Evolutionary conservation across 768 basidiomycete species (phyloP).

Genomic region (Hydnomerulius pinastri): DNA sequence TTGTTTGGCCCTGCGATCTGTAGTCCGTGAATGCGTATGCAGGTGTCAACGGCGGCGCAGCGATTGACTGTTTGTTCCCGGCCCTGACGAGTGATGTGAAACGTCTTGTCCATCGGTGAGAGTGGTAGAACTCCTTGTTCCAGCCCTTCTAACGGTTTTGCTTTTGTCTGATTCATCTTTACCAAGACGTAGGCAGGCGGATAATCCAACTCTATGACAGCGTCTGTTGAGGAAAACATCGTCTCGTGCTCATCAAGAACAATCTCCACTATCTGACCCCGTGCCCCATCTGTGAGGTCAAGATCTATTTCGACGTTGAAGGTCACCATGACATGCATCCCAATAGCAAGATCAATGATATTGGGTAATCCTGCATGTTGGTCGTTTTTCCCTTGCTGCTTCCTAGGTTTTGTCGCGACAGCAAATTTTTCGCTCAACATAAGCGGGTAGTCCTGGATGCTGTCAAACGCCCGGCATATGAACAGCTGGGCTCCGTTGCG

Average conservation of each 20-base stretch:
- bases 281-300: slow-evolving; percentile 41
- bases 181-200: slow-evolving; percentile 35
- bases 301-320: slow-evolving; percentile 40
- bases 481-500: slow-evolving; percentile 24
- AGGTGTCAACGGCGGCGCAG: slow-evolving; percentile 29
- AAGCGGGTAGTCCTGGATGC: neutral
- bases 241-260: neutral
- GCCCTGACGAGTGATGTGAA: slow-evolving; percentile 32
- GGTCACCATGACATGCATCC: slow-evolving; percentile 2
- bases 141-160: neutral
- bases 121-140: neutral
- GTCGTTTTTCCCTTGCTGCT: neutral
- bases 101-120: slow-evolving; percentile 27
- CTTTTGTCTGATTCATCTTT: slow-evolving; percentile 5
- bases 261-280: slow-evolving; percentile 26
- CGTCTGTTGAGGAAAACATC: neutral
- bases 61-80: neutral
- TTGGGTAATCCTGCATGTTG: slow-evolving; percentile 14
- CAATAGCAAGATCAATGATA: slow-evolving; percentile 24
- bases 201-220: slow-evolving; percentile 25
- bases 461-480: slow-evolving; percentile 33
- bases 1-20: slow-evolving; percentile 42
- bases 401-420: neutral
- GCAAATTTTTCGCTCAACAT: slow-evolving; percentile 13
- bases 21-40: slow-evolving; percentile 48